Evolutionary conservation across 2,329 filamentous ascomycete genomes (phyloP), one percentile per base, ranked within the genome.

Genomic region (Pyrenochaeta sp.): DNA sequence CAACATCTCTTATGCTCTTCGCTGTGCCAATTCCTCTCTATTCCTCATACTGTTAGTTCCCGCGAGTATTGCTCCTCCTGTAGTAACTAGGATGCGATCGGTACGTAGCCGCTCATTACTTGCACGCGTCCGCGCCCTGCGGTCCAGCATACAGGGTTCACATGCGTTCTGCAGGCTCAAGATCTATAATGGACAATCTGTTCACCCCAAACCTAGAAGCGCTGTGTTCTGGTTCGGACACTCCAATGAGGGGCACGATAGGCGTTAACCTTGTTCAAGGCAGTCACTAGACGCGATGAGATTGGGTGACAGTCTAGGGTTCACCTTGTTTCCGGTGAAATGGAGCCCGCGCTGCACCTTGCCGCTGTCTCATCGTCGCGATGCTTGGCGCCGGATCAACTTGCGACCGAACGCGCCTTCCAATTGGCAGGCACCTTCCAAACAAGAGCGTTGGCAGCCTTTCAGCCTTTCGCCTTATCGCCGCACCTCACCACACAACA

Each of bases 301-400:
- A 43, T 43, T 25, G 40, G 22, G 8, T 12, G 28, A 30, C 28
- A 9, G 28, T 30, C 13, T 27, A 32, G 36, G 46, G 42, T 44
- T 42, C 36, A 25, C 44, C 36, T 30, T 30, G 27, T n/a, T 44
- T 24, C 28, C n/a, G 12, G 42, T 44, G 42, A 44, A 28, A 22
- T 15, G 12, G 24, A 6, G 9, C 24, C 10, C 5, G 12, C 22
- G 24, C 25, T 44, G 40, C 24, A 44, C 25, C 24, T 27, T 15
- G 10, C 24, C 24, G 25, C 15, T 22, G 40, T 22, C 19, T 44
- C 42, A 44, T 28, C 42, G 28, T 52, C 45, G 47, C 42, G 25
- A 51, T 50, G 46, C 54, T 61, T 61, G 57, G 54, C 55, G 22
- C 37, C 52, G 43, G 47, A 50, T 25, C 30, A 49, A 46, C 37